A percentile compares a stretch with the other conserved stretches of the same genome.
phyloP scores from a whole-genome alignment of 1,139 yeast species.

The Debaryomycetaceae sp. region DNA sequence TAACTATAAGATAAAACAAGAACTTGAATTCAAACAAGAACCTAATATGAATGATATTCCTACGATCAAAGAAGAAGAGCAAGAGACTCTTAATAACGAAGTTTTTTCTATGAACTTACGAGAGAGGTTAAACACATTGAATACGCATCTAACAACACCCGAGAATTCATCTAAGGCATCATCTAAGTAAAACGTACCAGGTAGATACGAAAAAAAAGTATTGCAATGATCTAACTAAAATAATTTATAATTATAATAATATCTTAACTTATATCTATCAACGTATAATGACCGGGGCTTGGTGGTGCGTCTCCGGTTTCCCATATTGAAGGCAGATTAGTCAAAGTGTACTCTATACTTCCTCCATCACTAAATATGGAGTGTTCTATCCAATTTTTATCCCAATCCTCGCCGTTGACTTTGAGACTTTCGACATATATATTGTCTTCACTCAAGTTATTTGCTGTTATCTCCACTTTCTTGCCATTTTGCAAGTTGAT shows the following conservation, averaged over 20 bases:
- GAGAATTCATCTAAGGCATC: neutral
- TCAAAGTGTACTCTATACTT: constrained; percentile 22
- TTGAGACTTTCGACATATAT: constrained; percentile 25
- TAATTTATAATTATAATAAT: too few species aligned
- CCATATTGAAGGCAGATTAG: constrained; percentile 24
- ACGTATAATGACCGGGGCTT: constrained; percentile 24
- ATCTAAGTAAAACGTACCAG: neutral
- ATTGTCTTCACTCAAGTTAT: constrained; percentile 17
- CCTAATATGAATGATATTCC: neutral
- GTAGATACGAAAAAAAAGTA: neutral
- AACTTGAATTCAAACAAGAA: neutral
- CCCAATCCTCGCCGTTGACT: constrained; percentile 24
- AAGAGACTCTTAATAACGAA: constrained; percentile 3
- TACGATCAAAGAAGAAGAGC: constrained; percentile 1
- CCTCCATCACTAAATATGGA: constrained; percentile 29
- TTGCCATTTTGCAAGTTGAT: constrained; percentile 24
- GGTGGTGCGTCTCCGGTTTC: constrained; percentile 21
- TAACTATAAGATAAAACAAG: neutral
- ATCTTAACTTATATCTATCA: neutral
- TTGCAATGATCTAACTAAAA: neutral
- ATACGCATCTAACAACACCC: constrained; percentile 2
- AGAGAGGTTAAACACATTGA: constrained; percentile 2
- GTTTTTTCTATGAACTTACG: constrained; percentile 3
- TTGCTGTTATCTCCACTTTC: constrained; percentile 23
- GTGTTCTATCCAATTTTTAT: constrained; percentile 33